Conservation (phyloP, 495 filamentous ascomycete species). For the Talaromyces ruber region DNA sequence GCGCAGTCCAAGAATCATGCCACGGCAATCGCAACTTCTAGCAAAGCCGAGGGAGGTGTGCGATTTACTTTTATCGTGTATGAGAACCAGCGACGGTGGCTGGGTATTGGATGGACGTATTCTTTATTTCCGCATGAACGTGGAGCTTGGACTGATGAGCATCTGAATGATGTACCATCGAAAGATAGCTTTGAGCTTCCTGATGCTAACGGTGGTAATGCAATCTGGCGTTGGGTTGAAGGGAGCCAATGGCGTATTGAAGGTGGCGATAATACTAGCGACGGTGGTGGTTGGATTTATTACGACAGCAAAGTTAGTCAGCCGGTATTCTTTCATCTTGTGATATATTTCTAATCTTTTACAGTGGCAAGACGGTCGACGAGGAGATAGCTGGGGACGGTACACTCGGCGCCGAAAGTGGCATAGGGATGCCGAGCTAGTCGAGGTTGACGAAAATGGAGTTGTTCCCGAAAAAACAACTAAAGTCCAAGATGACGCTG, state of each 20-base stretch:
- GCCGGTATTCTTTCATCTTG: not conserved
- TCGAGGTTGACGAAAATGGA: slow-evolving; percentile 47
- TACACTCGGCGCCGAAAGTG: slow-evolving; percentile 94
- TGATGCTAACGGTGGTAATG: slow-evolving; percentile 70
- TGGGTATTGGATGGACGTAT: slow-evolving; percentile 90
- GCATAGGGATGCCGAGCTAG: slow-evolving; percentile 91
- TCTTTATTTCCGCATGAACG: slow-evolving; percentile 85
- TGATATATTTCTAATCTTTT: not conserved
- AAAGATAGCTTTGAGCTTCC: slow-evolving; percentile 82
- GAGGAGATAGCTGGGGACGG: slow-evolving; percentile 89
- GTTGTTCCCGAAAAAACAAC: not conserved
- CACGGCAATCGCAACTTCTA: slow-evolving; percentile 40
- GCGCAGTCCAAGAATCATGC: slow-evolving; percentile 33
- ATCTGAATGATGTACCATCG: slow-evolving; percentile 68
- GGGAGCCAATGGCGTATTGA: slow-evolving; percentile 84
- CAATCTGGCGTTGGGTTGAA: slow-evolving; percentile 83
- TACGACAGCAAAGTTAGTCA: slow-evolving; percentile 87
- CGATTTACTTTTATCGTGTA: slow-evolving; percentile 93
- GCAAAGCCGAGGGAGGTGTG: slow-evolving; percentile 58
- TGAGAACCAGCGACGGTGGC: slow-evolving; percentile 94
- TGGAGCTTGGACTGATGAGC: slow-evolving; percentile 90
- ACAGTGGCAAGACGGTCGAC: slow-evolving; percentile 86
- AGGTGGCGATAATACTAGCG: slow-evolving; percentile 50
- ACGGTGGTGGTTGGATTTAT: slow-evolving; percentile 84
- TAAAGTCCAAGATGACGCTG: slow-evolving; percentile 14